Evolutionary conservation across 2,329 filamentous ascomycete species (phyloP).

Genomic region (Alternaria consortialis): DNA sequence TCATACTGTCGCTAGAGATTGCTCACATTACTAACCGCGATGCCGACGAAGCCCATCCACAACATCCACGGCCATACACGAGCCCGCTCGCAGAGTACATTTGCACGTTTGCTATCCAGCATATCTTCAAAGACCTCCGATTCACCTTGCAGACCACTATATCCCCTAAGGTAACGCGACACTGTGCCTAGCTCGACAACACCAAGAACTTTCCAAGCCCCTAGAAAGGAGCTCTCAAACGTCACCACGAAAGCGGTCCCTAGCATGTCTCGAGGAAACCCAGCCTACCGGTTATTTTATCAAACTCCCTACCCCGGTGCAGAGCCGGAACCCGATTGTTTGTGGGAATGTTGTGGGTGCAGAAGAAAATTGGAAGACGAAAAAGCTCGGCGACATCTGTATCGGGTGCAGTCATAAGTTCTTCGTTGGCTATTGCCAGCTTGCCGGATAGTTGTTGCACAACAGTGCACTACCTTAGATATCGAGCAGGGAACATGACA

Average conservation of each 20-base stretch:
- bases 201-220: neutral
- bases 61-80: neutral
- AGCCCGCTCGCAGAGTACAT: neutral
- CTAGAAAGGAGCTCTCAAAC: neutral
- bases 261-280: neutral
- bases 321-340: conserved; percentile 19
- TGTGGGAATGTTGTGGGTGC: conserved; percentile 26
- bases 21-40: neutral
- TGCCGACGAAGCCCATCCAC: neutral
- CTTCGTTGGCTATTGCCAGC: conserved; percentile 17
- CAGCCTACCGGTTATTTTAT: neutral
- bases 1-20: neutral
- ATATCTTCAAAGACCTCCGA: neutral
- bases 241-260: neutral
- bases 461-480: neutral
- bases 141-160: neutral
- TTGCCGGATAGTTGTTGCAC: conserved; percentile 6
- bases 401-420: conserved; percentile 24
- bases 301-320: conserved; percentile 18
- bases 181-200: neutral
- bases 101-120: neutral
- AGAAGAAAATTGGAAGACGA: conserved; percentile 23
- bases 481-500: neutral
- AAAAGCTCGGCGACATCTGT: conserved; percentile 22
- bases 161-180: neutral